These are phyloP conservation scores for Phyllostachys edulis DNA, from an alignment of 176 grass and related monocot species.

Conservation along the genomic window DNA sequence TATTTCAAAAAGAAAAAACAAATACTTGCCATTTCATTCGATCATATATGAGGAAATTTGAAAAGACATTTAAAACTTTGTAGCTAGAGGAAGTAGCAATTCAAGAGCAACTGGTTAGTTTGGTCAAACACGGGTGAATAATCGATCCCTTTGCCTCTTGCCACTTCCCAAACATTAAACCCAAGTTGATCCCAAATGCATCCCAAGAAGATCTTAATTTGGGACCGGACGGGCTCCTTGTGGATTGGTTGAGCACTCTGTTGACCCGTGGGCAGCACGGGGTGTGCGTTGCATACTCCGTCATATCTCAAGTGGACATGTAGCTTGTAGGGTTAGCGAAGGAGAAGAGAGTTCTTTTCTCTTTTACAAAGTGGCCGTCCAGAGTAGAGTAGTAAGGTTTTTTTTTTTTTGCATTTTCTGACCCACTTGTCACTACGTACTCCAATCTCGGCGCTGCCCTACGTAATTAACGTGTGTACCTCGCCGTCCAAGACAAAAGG, in stretches of 20 bases:
- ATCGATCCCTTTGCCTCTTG: not conserved
- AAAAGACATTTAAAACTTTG: not conserved
- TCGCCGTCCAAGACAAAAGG: not conserved
- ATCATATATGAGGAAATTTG: not conserved
- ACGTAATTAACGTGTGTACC: not conserved
- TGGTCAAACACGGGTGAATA: slow-evolving; percentile 12
- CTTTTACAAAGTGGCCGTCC: not conserved
- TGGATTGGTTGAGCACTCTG: slow-evolving; percentile 21
- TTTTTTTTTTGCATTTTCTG: not conserved
- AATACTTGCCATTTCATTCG: not conserved
- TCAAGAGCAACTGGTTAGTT: not conserved
- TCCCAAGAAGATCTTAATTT: not conserved
- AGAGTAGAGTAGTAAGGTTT: not conserved
- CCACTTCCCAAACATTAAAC: not conserved
- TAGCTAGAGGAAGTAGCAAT: not conserved
- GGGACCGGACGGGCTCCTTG: not conserved
- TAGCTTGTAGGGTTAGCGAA: not conserved
- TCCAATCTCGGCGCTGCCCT: not conserved
- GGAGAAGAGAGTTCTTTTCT: not conserved
- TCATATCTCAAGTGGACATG: slow-evolving; percentile 3
- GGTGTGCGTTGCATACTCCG: not conserved
- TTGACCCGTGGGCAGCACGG: slow-evolving; percentile 26
- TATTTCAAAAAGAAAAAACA: not conserved
- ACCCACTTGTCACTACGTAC: not conserved
- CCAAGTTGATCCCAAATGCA: slow-evolving; percentile 7